Base-by-base conservation (phyloP, 768 basidiomycete genomes). In the Hydnomerulius pinastri region DNA sequence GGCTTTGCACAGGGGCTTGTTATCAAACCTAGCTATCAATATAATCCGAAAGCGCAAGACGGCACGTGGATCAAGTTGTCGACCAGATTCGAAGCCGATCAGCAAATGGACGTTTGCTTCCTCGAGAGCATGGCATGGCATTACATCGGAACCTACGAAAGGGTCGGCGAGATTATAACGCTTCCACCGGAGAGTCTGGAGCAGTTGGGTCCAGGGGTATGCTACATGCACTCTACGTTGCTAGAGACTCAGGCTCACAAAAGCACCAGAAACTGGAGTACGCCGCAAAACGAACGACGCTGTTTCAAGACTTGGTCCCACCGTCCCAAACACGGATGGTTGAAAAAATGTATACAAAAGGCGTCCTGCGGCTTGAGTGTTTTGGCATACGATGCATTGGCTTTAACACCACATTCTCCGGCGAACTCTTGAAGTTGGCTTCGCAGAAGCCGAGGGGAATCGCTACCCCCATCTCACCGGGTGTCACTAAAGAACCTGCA, bases 91-190 rank as follows among this genome's bases (percentile, higher is more conserved):
- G 38, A 45, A 12, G 30, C 43, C 29, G 55, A 48, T 29, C 45
- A 55, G 37, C 54, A 23, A 21, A 43, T 66, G 52, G 66, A 64
- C 29, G 21, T 62, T 10, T 66, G 54, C 44, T 54, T n/a, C 42
- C 17, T 37, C 21, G 29, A 40, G 13, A 21, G 43, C 41, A 46
- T 48, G 2, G 39, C 9, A 20, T 41, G 30, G 32, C 43, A 52
- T 27, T 66, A 66, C 42, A 32, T 68, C 15, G 65, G 65, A 7
- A 66, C 61, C 28, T 66, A 66, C 43, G 59, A 68, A 50, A 43
- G 64, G 25, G 43, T 51, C 25, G 54, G 51, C 45, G 46, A 38
- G 10, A 28, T 33, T n/a, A 51, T 50, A 64, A 27, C 42, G 25
- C 38, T 66, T 36, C 50, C 59, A 21, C 8, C 50, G 11, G 43